Conservation (phyloP, 345 rosid species). For the Ceriops zippeliana region DNA sequence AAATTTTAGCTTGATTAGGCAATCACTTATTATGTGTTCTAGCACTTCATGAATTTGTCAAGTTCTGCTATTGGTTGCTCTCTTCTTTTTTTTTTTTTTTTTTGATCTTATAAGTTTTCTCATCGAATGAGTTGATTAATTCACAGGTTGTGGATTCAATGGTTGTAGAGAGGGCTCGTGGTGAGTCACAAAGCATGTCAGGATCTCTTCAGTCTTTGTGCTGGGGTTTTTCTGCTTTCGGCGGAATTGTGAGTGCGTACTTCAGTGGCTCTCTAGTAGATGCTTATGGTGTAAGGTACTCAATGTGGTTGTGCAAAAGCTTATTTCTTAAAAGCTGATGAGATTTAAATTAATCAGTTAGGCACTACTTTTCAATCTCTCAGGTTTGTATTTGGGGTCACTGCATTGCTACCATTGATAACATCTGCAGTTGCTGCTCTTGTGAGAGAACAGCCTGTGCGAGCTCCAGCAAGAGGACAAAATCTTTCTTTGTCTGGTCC, state of each 20-base stretch:
- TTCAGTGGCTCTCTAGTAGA: slow-evolving; percentile 94
- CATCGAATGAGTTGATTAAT: slow-evolving; percentile 12
- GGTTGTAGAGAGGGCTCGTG: slow-evolving; percentile 99
- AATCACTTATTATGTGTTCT: too few relatives aligned
- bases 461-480: slow-evolving; percentile 40
- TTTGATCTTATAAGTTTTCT: not conserved
- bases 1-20: too few relatives aligned
- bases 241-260: slow-evolving; percentile 93
- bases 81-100: not conserved
- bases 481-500: slow-evolving; percentile 36
- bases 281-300: slow-evolving; percentile 82
- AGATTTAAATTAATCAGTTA: slow-evolving; percentile 6
- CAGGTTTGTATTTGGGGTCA: slow-evolving; percentile 97
- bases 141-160: slow-evolving; percentile 94
- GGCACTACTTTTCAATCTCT: slow-evolving; percentile 20
- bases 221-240: slow-evolving; percentile 99
- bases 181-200: slow-evolving; percentile 88
- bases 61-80: not conserved
- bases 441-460: slow-evolving; percentile 71
- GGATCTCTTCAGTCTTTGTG: slow-evolving; percentile 93
- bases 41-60: too few relatives aligned
- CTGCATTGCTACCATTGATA: slow-evolving; percentile 75
- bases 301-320: slow-evolving; percentile 9
- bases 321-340: not conserved
- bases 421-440: slow-evolving; percentile 94